Percentiles rank a stretch among this genome's conserved stretches.
These are phyloP conservation scores for Musa beccarii DNA, from an alignment of 176 grass and related monocot species.

Conservation along the genomic window DNA sequence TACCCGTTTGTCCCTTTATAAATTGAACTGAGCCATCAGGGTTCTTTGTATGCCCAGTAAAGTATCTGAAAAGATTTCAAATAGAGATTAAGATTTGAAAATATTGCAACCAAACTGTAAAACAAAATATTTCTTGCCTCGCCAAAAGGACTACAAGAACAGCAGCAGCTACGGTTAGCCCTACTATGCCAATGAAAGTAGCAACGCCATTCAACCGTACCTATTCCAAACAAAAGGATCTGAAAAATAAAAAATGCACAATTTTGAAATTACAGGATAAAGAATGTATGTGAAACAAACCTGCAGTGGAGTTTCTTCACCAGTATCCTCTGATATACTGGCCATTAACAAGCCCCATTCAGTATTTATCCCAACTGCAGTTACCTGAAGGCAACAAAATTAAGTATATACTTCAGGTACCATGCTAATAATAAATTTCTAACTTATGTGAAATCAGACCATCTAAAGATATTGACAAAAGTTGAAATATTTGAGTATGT, in stretches of 20 bases:
- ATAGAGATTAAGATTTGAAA: constrained; percentile 6
- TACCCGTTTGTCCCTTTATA: constrained; percentile 79
- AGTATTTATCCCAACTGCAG: constrained; percentile 86
- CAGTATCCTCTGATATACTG: constrained; percentile 96
- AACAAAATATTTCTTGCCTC: constrained; percentile 38
- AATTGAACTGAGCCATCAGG: constrained; percentile 74
- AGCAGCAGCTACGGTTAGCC: constrained; percentile 55
- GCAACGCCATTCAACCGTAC: constrained; percentile 92
- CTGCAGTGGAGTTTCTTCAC: constrained; percentile 97
- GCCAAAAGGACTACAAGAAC: constrained; percentile 75
- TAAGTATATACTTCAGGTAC: no score
- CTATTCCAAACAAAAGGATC: constrained; percentile 32
- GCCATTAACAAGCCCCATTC: constrained; percentile 95
- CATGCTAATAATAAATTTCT: no score
- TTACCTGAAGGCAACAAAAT: constrained; percentile 37
- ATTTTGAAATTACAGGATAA: constrained; percentile 1
- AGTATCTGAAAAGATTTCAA: constrained; percentile 54
- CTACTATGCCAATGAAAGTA: constrained; percentile 86
- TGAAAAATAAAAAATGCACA: constrained; percentile 12
- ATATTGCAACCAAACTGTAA: neutral
- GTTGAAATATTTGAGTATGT: no score
- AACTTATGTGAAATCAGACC: no score
- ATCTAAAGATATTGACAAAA: no score
- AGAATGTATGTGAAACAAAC: constrained; percentile 18
- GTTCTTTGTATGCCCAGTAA: constrained; percentile 67